Conservation (phyloP, 306 rosid species). For the Hippophae gyantsensis region DNA sequence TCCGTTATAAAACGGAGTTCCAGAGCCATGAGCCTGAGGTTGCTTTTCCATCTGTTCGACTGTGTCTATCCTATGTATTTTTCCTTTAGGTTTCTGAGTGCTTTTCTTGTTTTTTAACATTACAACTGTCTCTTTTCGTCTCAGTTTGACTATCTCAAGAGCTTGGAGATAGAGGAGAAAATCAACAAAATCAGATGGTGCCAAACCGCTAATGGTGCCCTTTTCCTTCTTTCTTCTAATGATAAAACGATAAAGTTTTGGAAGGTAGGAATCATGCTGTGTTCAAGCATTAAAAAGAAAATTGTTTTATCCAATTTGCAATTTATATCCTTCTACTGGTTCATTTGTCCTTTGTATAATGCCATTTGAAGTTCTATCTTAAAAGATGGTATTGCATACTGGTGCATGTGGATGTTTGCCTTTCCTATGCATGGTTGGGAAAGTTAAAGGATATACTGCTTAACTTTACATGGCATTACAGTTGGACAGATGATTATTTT, state of each 20-base stretch:
- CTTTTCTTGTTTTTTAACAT: background rate
- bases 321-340: too few relatives aligned
- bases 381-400: too few relatives aligned
- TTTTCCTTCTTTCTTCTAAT: conserved; percentile 49
- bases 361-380: too few relatives aligned
- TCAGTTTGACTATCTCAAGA: conserved; percentile 57
- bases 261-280: conserved; percentile 31
- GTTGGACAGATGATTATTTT: background rate
- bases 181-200: conserved; percentile 61
- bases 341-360: too few relatives aligned
- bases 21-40: conserved; percentile 71
- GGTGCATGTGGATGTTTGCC: too few relatives aligned
- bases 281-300: background rate
- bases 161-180: conserved; percentile 49
- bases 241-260: conserved; percentile 63
- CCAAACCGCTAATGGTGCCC: conserved; percentile 37
- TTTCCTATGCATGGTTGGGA: too few relatives aligned
- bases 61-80: background rate
- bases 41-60: background rate
- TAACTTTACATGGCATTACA: too few relatives aligned
- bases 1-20: conserved; percentile 49
- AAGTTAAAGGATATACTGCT: too few relatives aligned
- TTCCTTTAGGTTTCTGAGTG: background rate
- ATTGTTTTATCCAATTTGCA: too few relatives aligned
- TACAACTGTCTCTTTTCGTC: background rate